Conservation (phyloP, 371 early-diverging fungal genomes). For the Rhizomucor pusillus region DNA sequence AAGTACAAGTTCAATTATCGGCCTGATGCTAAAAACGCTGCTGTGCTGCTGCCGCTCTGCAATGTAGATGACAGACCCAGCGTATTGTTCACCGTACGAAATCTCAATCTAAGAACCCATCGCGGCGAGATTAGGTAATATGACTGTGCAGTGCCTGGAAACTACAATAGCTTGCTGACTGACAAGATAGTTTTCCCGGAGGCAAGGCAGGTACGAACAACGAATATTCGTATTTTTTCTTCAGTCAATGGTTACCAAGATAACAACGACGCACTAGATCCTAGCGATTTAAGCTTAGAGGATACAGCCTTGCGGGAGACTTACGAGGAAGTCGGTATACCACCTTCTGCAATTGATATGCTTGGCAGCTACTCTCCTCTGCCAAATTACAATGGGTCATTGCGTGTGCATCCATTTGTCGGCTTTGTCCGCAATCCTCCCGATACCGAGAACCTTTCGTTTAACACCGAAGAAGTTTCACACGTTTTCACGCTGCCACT, state of each 20-base stretch:
- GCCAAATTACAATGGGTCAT: conserved; percentile 61
- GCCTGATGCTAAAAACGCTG: conserved; percentile 35
- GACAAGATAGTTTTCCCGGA: conserved; percentile 73
- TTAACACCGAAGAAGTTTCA: conserved; percentile 72
- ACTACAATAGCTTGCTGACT: not conserved
- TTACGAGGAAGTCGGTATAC: conserved; percentile 77
- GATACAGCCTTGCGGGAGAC: conserved; percentile 84
- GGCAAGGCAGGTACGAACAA: conserved; percentile 58
- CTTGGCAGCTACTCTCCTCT: conserved; percentile 67
- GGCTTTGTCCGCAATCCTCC: conserved; percentile 56
- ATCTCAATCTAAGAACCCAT: conserved; percentile 67
- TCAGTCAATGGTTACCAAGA: too few species aligned
- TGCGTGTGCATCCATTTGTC: conserved; percentile 76
- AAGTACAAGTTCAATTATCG: conserved; percentile 35
- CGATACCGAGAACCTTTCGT: conserved; percentile 20
- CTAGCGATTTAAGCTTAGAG: conserved; percentile 50
- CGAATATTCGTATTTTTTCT: not conserved
- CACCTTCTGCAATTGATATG: conserved; percentile 46
- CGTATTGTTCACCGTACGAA: conserved; percentile 82
- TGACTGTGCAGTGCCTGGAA: too few species aligned
- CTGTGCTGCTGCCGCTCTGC: conserved; percentile 66
- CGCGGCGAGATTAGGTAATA: conserved; percentile 75
- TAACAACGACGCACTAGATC: conserved; percentile 36
- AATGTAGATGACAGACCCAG: conserved; percentile 58
- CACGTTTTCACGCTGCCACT: conserved; percentile 70